Base-by-base conservation (phyloP, 371 early-diverging fungal genomes). In the Apophysomyces variabilis region DNA sequence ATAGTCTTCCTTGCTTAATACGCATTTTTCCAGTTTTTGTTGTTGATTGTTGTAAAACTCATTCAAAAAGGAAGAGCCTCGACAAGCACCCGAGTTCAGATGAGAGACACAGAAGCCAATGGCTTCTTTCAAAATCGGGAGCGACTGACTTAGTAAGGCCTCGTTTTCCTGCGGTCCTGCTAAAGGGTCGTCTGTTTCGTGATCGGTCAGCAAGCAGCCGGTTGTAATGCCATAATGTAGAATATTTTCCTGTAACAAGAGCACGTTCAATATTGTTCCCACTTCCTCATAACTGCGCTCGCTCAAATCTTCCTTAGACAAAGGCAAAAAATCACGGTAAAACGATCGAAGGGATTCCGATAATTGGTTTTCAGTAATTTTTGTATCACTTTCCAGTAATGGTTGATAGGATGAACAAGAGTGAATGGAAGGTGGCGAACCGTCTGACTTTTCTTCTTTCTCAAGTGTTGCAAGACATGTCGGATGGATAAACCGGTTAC, bases 401-500 rank as follows among this genome's bases (percentile, higher is more conserved):
- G 73, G 72, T 4, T 73, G 67, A 21, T 69, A 68, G 0, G 78
- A 71, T 16, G 62, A 67, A 44, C 81, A 80, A 0, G 32, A 38
- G 43, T 77, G 72, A n/a, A 79, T 67, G 7, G 45, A 41, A 2
- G 63, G 46, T 8, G 36, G 13, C 8, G 7, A 16, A 9, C 66
- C 61, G 8, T 57, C 43, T 46, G 64, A 64, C 0, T 62, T 65
- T 12, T 61, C n/a, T 39, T 64, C 35, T 36, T 64, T 61, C 18
- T 73, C 67, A 8, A 72, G 66, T 7, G 64, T 38, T 4, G 66
- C 65, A 0, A 77, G 64, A 62, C 88, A 88, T 14, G 75, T 70
- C 9, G 73, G 59, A 62, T 88, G 88, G 58, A 85, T 71, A 65
- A 88, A 76, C 16, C 83, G 82, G 38, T 74, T 70, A 38, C 88